Percentiles rank a stretch among this genome's conserved stretches.
Conservation (phyloP, 2,329 filamentous ascomycete species). For the Drechslerella coelobrocha region DNA sequence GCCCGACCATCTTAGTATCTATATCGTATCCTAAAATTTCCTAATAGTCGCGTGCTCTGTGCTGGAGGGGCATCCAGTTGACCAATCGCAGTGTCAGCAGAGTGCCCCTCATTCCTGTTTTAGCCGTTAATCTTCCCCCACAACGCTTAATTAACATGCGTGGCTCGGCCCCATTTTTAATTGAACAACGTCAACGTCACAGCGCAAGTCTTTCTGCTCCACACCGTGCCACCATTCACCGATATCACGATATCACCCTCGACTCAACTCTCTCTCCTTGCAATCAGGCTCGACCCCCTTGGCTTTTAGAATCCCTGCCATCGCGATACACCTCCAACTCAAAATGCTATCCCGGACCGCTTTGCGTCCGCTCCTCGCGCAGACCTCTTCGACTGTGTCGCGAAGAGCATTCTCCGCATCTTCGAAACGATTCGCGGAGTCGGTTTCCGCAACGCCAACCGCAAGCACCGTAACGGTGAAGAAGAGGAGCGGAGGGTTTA, state of each 20-base stretch:
- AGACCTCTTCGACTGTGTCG: conserved; percentile 28
- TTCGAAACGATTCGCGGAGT: conserved; percentile 30
- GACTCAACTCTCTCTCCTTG: background rate
- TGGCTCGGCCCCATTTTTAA: background rate
- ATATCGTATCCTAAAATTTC: background rate
- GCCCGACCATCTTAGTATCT: background rate
- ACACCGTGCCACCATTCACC: background rate
- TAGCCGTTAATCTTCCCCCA: conserved; percentile 43
- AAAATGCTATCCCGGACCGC: conserved; percentile 49
- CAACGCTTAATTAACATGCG: conserved; percentile 22
- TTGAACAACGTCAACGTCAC: conserved; percentile 26
- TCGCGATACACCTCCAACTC: background rate
- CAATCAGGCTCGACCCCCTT: background rate
- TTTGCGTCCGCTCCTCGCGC: conserved; percentile 38
- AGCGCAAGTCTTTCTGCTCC: background rate
- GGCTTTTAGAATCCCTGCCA: background rate
- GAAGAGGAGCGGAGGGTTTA: conserved; percentile 46
- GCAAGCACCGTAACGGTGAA: conserved; percentile 36
- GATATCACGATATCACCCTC: background rate
- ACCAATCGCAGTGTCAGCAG: conserved; percentile 2
- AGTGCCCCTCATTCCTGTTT: conserved; percentile 44
- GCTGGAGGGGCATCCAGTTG: background rate
- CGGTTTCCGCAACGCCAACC: conserved; percentile 26
- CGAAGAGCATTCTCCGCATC: conserved; percentile 45
- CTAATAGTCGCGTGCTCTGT: conserved; percentile 34